Conservation (phyloP, 768 basidiomycete genomes). For the Roridomyces roridus region DNA sequence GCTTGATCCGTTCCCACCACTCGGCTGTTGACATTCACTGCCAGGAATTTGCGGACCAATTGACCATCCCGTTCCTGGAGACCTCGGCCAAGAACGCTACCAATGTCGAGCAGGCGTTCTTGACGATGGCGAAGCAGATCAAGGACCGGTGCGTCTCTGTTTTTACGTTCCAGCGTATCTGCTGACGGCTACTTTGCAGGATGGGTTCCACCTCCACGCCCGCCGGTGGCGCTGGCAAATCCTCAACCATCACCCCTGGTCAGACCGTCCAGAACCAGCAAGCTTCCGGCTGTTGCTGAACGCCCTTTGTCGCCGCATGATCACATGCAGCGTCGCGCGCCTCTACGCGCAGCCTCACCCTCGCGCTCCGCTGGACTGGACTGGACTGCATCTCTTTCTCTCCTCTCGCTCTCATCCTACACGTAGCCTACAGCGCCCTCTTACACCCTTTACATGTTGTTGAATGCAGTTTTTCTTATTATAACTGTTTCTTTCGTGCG, state of each 20-base stretch:
- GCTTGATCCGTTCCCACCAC: neutral
- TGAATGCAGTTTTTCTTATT: conserved; percentile 27
- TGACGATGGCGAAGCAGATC: conserved; percentile 89
- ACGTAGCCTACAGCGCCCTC: conserved; percentile 29
- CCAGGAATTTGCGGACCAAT: conserved; percentile 87
- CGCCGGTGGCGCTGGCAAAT: conserved; percentile 61
- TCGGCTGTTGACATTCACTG: neutral
- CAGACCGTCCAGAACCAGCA: conserved; percentile 63
- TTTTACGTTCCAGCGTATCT: neutral
- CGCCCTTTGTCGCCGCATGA: neutral
- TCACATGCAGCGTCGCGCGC: neutral
- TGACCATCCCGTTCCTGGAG: conserved; percentile 97
- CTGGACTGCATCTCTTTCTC: conserved; percentile 13
- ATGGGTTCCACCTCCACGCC: conserved; percentile 64
- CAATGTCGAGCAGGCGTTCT: conserved; percentile 98
- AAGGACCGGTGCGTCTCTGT: conserved; percentile 24
- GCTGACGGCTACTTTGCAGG: conserved; percentile 35
- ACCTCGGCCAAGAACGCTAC: conserved; percentile 97
- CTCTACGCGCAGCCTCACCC: neutral
- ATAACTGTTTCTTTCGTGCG: conserved; percentile 13
- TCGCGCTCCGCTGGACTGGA: conserved; percentile 24
- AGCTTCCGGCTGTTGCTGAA: conserved; percentile 66
- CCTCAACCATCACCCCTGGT: conserved; percentile 66
- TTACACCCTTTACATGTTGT: conserved; percentile 29
- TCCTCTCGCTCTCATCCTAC: conserved; percentile 25